Percentiles rank a stretch among this genome's conserved stretches.
Evolutionary conservation across 495 filamentous ascomycete species (phyloP).

Genomic region (Tuber brumale): DNA sequence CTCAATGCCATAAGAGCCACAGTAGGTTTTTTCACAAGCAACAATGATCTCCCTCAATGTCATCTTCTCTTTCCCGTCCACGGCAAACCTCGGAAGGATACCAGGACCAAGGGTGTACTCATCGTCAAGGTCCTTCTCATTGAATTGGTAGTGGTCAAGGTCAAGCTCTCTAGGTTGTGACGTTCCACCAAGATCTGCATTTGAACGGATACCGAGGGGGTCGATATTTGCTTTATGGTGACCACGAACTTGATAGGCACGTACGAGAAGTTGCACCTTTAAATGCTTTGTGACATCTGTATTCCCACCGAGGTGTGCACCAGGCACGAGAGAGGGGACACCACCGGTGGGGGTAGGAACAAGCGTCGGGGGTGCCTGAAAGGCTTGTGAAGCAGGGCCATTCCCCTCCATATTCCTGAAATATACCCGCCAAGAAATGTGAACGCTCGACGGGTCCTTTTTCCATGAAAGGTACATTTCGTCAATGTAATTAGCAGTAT

Average conservation of each 20-base stretch:
- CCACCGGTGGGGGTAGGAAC: constrained; percentile 72
- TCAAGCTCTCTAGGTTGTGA: constrained; percentile 86
- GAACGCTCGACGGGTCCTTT: constrained; percentile 83
- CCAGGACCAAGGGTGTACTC: constrained; percentile 90
- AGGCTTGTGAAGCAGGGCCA: constrained; percentile 94
- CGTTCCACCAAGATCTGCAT: constrained; percentile 69
- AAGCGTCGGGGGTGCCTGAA: constrained; percentile 87
- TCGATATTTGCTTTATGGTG: constrained; percentile 98
- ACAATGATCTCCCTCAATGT: constrained; percentile 87
- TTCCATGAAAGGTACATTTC: constrained; percentile 99
- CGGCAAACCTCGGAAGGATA: constrained; percentile 89
- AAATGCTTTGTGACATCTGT: constrained; percentile 90
- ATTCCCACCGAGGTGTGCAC: constrained; percentile 62
- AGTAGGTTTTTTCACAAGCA: constrained; percentile 92
- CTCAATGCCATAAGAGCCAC: constrained; percentile 90
- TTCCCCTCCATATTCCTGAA: constrained; percentile 99
- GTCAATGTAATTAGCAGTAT: constrained; percentile 96
- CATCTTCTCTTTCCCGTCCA: constrained; percentile 85
- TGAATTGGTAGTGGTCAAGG: constrained; percentile 88
- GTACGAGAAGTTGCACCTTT: constrained; percentile 93
- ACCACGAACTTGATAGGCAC: constrained; percentile 94
- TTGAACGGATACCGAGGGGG: constrained; percentile 83
- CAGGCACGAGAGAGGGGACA: constrained; percentile 66
- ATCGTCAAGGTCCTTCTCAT: constrained; percentile 85
- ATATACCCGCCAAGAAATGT: constrained; percentile 98